Conservation (phyloP, 805 yeast species). For the Candida silvatica region DNA sequence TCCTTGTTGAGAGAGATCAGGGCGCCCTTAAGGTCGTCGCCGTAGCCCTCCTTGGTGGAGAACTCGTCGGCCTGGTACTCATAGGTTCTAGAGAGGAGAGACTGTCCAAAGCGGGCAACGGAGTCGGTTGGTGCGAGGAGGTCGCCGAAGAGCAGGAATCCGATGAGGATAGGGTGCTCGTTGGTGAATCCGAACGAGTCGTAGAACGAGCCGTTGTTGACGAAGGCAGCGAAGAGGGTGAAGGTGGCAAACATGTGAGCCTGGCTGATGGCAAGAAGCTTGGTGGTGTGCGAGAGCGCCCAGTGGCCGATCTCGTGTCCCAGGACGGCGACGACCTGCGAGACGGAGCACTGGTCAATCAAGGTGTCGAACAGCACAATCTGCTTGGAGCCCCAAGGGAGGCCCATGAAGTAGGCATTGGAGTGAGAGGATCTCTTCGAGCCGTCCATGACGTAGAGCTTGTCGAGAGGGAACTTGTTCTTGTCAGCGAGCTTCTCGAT, state of each 20-base stretch:
- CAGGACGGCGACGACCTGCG: constrained; percentile 85
- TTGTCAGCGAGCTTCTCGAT: constrained; percentile 72
- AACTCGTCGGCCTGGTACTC: constrained; percentile 92
- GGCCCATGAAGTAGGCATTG: constrained; percentile 91
- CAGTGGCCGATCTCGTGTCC: constrained; percentile 99
- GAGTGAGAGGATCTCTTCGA: constrained; percentile 95
- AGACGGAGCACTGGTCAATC: constrained; percentile 65
- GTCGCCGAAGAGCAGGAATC: constrained; percentile 73
- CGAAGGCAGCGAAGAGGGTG: constrained; percentile 69
- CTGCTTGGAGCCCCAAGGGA: constrained; percentile 90
- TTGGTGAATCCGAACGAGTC: constrained; percentile 64
- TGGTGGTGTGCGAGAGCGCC: constrained; percentile 84
- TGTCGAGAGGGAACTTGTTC: constrained; percentile 78
- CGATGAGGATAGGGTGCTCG: constrained; percentile 68
- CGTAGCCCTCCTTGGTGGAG: constrained; percentile 69
- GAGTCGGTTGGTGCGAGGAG: constrained; percentile 73
- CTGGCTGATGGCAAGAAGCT: constrained; percentile 59
- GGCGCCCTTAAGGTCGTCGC: constrained; percentile 58
- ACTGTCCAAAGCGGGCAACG: constrained; percentile 54
- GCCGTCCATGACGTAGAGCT: constrained; percentile 90
- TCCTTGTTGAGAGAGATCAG: constrained; percentile 70
- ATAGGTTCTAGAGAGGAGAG: constrained; percentile 69
- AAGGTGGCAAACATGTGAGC: constrained; percentile 56
- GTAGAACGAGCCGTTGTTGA: constrained; percentile 72
- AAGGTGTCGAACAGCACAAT: constrained; percentile 91